Base-by-base conservation (phyloP, 116 monocot species). In the Dioscorea cayenensis region DNA sequence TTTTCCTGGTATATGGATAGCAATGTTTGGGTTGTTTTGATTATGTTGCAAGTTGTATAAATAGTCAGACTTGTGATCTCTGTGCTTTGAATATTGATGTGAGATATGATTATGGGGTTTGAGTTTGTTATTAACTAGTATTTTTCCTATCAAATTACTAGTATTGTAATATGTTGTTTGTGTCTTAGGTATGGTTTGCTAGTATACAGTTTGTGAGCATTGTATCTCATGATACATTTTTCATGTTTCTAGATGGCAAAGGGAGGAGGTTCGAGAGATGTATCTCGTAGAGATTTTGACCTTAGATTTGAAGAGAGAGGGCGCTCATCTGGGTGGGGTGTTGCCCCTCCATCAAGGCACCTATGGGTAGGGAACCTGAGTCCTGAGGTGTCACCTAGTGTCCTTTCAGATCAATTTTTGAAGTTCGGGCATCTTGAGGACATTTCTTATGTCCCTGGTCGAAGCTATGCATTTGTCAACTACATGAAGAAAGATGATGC, bases 331-430 rank as follows among this genome's bases (percentile, higher is more conserved):
- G 87, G 83, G 51, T 76, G 89, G 67, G 79, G 73, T 29, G 68
- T 79, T 7, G 84, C 80, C 17, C 83, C 84, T 17, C 94, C 94
- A 21, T 94, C 94, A 35, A 72, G 97, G 28, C 86, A 83, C 48
- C 83, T 97, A 5, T 97, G 97, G 97, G 93, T 97, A 2, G 97
- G 97, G 28, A 90, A 90, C 68, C 68, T 97, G 70, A 78, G 84
- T 27, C 72, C 78, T 14, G 77, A 72, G 28, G 73, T 83, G 32
- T 80, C 81, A 0, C 70, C 83, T 52, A 77, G 38, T 67, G 21
- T 59, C 51, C 84, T 97, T 2, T 86, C 72, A 17, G 91, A 93
- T 75, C 82, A 84, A 22, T 97, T 97, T 71, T 23, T 83, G 28
- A 69, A 86, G 60, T 97, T 90, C 70, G 97, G 97, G 36, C 90